These are phyloP conservation scores for Solanum hybrid DNA, from an alignment of 305 asterid genomes.

Conservation along the genomic window DNA sequence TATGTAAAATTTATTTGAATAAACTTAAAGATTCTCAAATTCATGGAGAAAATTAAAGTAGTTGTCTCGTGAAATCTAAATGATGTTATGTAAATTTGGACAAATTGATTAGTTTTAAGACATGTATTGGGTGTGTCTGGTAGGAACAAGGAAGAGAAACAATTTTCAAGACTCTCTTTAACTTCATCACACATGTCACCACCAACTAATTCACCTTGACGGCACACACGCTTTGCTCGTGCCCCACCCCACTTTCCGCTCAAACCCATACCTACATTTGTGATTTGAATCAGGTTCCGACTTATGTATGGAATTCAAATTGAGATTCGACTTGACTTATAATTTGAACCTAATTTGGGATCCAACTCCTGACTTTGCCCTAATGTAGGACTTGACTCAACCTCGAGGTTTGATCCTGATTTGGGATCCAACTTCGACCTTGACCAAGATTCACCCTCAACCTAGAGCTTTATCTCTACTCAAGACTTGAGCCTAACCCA, in stretches of 20 bases:
- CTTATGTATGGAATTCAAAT: fast-evolving
- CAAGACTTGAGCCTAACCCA: neutral
- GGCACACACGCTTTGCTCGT: neutral
- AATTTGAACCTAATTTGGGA: too few species aligned
- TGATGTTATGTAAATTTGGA: neutral
- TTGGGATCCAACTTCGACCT: neutral
- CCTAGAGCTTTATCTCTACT: neutral
- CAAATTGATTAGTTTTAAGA: too few species aligned
- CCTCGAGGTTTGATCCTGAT: too few species aligned
- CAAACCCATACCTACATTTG: neutral
- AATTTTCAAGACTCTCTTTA: neutral
- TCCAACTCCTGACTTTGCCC: neutral
- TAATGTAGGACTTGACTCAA: too few species aligned
- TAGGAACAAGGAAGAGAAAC: neutral
- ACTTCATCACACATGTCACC: neutral
- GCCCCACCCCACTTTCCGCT: neutral
- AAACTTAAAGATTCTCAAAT: neutral
- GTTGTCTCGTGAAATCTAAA: neutral
- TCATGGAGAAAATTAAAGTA: neutral
- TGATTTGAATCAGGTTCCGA: neutral
- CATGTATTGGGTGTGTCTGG: neutral
- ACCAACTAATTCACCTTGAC: neutral
- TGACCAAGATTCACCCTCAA: neutral
- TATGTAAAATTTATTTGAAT: too few species aligned
- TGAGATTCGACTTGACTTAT: too few species aligned